Evolutionary conservation across 2,329 filamentous ascomycete genomes (phyloP).

Genomic region (Cytospora chrysosperma): DNA sequence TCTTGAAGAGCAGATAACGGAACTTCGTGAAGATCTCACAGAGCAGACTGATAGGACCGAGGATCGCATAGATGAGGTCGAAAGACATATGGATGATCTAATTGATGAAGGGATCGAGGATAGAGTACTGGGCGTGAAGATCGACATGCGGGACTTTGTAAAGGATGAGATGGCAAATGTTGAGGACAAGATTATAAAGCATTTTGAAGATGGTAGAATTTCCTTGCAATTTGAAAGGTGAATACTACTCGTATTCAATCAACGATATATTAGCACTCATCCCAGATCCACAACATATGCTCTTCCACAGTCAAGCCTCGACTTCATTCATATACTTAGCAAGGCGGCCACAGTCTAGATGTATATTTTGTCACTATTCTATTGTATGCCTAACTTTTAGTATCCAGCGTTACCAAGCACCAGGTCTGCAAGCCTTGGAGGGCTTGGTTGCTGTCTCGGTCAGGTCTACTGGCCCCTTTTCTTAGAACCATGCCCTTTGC

Average conservation of each 20-base stretch:
- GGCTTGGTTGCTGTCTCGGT: too few species aligned
- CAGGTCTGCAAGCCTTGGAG: too few species aligned
- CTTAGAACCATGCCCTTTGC: too few species aligned
- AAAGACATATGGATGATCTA: neutral
- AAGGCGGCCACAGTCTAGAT: too few species aligned
- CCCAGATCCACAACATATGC: neutral
- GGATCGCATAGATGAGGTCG: constrained; percentile 1
- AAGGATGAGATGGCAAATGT: constrained; percentile 4
- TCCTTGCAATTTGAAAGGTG: neutral
- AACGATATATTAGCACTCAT: neutral
- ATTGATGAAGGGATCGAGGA: constrained; percentile 8
- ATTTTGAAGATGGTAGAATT: constrained; percentile 5
- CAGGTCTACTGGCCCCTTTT: too few species aligned
- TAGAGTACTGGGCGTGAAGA: constrained; percentile 3
- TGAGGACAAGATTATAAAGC: constrained; percentile 7
- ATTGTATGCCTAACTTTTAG: too few species aligned
- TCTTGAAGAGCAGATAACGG: neutral
- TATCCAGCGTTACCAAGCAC: too few species aligned
- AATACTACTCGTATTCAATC: too few species aligned
- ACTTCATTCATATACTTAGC: neutral
- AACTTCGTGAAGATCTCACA: neutral
- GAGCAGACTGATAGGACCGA: neutral
- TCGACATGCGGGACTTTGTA: constrained; percentile 12
- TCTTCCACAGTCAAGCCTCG: neutral
- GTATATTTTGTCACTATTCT: too few species aligned